Evolutionary conservation across 768 basidiomycete genomes (phyloP), one percentile per base, ranked within the genome.

Genomic region (Neoboletus brunneissimus): DNA sequence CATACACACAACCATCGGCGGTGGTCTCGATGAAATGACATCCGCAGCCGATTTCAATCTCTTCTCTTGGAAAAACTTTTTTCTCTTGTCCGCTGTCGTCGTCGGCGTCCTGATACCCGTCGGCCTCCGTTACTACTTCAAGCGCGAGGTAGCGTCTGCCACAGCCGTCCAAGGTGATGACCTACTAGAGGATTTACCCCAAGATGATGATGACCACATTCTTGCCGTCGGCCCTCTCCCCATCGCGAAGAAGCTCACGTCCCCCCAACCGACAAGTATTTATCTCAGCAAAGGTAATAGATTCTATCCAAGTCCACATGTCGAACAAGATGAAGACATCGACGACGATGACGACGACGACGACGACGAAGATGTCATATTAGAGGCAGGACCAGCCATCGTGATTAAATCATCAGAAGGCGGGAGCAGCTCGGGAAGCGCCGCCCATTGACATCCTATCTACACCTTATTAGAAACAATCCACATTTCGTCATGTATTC

Each of bases 41-140:
- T 88, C 87, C 44, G 80, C 95, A 1, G 89, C 83, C 34, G 96
- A 98, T 70, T 98, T 98, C 69, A 87, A 96, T 72, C 81, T 98
- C 48, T 83, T 98, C 61, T 96, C 94, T 54, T 88, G 89, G 86
- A 81, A 83, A 57, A 98, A 98, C 73, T 90, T 95, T 67, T 81
- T 96, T 60, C 84, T 88, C 12, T 77, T 98, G 22, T 81, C 86
- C 1, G 91, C 91, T 0, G 85, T 96, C 49, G 91, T 90, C 54
- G 81, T 94, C 13, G 94, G 94, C 6, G 95, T 92, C n/a, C 78
- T 96, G 75, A 91, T 96, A 53, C 94, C 94, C 7, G 94, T 97
- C 34, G 92, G 90, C 3, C 73, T 96, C 59, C 82, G 93, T 56
- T 91, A 89, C 63, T 88, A 86, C 76, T 92, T 93, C 76, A 79